Base-by-base conservation (phyloP, 2,329 filamentous ascomycete species). In the Fusarium brevicatenulatum region DNA sequence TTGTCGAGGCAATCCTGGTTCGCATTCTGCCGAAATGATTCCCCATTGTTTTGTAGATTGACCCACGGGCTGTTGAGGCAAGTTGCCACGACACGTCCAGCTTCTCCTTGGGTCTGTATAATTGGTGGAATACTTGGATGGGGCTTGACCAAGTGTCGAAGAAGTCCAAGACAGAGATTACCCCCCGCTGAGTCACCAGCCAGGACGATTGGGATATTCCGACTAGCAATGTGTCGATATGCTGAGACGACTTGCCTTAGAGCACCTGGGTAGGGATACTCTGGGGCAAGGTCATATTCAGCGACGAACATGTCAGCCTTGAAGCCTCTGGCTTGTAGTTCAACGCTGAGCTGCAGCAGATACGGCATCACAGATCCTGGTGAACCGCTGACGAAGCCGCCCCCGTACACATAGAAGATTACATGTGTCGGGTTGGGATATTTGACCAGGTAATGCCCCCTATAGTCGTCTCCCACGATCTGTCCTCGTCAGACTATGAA, bases 51-150 rank as follows among this genome's bases (percentile, higher is more conserved):
- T 10, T 15, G 16, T 6, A 52, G 18, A 15, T 52, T 52, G 6
- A 52, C 49, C 49, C 49, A 52, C 1, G 49, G 49, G 11, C 49
- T 52, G 3, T 34, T 52, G 1, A 52, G 32, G 12, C n/a, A 52
- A 11, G 32, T 8, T 25, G n/a, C 32, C 9, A 36, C 18, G 5
- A 25, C 12, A 21, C 9, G n/a, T 9, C 49, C n/a, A 1, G 18
- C 2, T 4, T 9, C 49, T 15, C 12, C n/a, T 3, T 19, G 11
- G 1, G 2, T 36, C n/a, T 36, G 16, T 1, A 2, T 5, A 0
- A 36, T 2, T 21, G n/a, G 32, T 8, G 3, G n/a, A 21, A 52
- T 52, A 11, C 32, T 52, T 3, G 49, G 49, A 9, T 52, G 49
- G 2, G 49, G n/a, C n/a, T 25, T 36, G 32, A 36, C 6, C 9